Conservation (phyloP, 1,139 yeast species). For the Tardiomyces blankii region DNA sequence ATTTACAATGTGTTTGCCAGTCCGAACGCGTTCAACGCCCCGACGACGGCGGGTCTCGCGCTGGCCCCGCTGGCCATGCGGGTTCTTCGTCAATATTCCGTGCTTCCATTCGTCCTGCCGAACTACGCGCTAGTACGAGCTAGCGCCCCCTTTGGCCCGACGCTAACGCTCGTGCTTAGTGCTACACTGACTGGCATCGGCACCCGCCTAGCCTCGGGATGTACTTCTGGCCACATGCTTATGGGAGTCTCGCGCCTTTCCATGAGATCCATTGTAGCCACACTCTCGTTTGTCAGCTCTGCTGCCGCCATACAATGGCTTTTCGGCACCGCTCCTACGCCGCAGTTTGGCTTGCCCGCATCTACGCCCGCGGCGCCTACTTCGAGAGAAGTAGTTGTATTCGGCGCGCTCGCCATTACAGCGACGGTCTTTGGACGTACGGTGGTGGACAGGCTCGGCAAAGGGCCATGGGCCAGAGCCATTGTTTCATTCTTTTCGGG, state of each 20-base stretch:
- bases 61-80: constrained; percentile 4
- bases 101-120: constrained; percentile 10
- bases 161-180: constrained; percentile 11
- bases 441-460: too few relatives aligned
- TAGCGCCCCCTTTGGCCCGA: background rate
- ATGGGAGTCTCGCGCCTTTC: constrained; percentile 34
- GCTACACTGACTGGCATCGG: constrained; percentile 35
- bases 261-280: constrained; percentile 32
- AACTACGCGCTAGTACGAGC: constrained; percentile 1
- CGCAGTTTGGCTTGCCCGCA: too few relatives aligned
- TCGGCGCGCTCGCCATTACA: too few relatives aligned
- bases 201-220: constrained; percentile 33
- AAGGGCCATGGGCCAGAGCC: constrained; percentile 4
- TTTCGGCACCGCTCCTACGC: background rate
- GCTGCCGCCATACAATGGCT: constrained; percentile 19
- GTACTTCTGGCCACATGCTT: constrained; percentile 41
- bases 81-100: constrained; percentile 14
- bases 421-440: too few relatives aligned
- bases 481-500: constrained; percentile 20
- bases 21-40: constrained; percentile 13
- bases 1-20: constrained; percentile 21
- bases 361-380: too few relatives aligned
- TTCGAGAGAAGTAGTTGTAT: too few relatives aligned
- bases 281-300: constrained; percentile 25
- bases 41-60: constrained; percentile 20